Conservation (phyloP, 768 basidiomycete species). For the Chlorophyllum brunneum region DNA sequence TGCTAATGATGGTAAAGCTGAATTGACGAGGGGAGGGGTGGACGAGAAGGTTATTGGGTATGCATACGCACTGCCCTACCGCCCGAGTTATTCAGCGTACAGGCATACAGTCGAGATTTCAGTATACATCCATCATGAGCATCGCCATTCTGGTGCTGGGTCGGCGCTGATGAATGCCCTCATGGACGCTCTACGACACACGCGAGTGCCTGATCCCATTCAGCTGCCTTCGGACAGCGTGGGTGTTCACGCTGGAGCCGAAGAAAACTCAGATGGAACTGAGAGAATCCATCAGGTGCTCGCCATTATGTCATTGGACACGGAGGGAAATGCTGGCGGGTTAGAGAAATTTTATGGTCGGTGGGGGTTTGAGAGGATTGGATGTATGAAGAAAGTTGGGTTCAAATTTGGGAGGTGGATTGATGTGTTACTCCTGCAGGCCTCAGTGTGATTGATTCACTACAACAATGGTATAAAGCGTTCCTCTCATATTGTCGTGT, state of each 20-base stretch:
- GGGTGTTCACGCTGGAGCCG: not conserved
- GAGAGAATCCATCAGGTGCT: conserved; percentile 15
- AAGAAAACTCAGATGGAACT: not conserved
- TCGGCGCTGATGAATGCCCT: conserved; percentile 13
- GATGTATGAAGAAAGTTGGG: conserved; percentile 18
- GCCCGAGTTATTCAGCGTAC: conserved; percentile 18
- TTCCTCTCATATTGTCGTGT: not conserved
- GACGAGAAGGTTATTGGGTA: conserved; percentile 16
- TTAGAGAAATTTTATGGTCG: conserved; percentile 20
- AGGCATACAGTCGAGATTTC: conserved; percentile 20
- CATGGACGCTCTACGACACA: not conserved
- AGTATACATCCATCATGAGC: conserved; percentile 17
- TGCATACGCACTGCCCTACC: conserved; percentile 17
- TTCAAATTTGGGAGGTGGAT: conserved; percentile 21
- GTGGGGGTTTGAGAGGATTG: conserved; percentile 20
- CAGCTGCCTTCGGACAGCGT: not conserved
- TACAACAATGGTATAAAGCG: not conserved
- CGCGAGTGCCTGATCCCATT: not conserved
- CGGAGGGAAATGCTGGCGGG: conserved; percentile 13
- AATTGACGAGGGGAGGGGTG: not conserved
- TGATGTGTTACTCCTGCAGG: conserved; percentile 18
- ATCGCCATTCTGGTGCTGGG: conserved; percentile 14
- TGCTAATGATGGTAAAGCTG: not conserved
- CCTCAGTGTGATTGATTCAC: conserved; percentile 10
- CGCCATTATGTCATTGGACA: conserved; percentile 19